These are phyloP conservation scores for Pseudogymnoascus sp. DNA, from an alignment of 2,329 filamentous ascomycete genomes.

Conservation along the genomic window DNA sequence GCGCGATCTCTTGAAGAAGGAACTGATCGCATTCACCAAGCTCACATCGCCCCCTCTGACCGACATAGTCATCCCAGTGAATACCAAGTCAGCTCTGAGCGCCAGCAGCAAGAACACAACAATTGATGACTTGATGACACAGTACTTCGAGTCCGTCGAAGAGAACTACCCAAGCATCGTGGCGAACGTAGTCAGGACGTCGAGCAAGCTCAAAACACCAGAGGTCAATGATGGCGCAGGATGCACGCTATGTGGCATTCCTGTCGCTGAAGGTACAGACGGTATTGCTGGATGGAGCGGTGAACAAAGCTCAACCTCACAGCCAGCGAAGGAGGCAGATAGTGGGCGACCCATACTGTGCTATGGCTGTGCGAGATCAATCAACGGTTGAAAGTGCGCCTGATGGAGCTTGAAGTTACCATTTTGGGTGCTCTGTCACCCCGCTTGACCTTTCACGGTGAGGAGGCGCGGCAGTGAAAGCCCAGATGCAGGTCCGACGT, in stretches of 20 bases:
- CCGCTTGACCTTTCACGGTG: not conserved
- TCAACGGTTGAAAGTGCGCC: conserved; percentile 39
- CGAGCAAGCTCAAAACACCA: conserved; percentile 64
- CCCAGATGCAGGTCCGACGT: not conserved
- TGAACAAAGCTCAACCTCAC: conserved; percentile 39
- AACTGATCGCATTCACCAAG: conserved; percentile 61
- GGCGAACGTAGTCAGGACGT: conserved; percentile 88
- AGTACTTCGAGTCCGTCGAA: conserved; percentile 84
- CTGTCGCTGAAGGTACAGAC: conserved; percentile 56
- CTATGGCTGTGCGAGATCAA: conserved; percentile 66
- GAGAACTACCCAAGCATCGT: conserved; percentile 84
- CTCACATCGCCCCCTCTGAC: conserved; percentile 46
- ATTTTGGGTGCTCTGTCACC: not conserved
- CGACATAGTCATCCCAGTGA: conserved; percentile 39
- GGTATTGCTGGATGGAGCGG: conserved; percentile 53
- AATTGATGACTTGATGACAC: conserved; percentile 82
- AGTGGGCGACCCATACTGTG: conserved; percentile 43
- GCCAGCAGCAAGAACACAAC: conserved; percentile 58
- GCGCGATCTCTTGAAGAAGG: conserved; percentile 76
- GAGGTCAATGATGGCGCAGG: conserved; percentile 28
- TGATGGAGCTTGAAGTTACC: not conserved
- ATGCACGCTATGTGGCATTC: conserved; percentile 65
- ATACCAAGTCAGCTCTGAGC: conserved; percentile 27
- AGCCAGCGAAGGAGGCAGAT: conserved; percentile 23
- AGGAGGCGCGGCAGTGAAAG: not conserved